Evolutionary conservation across 305 asterid genomes (phyloP).

Genomic region (Fraxinus paxiana): DNA sequence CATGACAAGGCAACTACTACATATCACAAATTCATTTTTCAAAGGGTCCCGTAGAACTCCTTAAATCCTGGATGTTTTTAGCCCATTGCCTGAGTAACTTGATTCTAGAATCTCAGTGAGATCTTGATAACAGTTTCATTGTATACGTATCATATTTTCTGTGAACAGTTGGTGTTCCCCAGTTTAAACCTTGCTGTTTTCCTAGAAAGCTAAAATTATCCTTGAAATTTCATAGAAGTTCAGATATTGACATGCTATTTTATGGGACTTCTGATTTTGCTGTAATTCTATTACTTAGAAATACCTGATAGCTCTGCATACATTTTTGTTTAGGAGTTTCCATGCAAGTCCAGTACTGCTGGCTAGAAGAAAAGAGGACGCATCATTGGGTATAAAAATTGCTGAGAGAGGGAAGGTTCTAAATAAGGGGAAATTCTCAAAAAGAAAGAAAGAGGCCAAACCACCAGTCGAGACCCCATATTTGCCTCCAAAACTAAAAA

Average conservation of each 20-base stretch:
- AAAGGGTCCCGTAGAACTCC: not conserved
- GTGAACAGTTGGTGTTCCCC: not conserved
- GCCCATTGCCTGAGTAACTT: not conserved
- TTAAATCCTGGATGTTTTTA: not conserved
- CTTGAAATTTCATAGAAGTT: conserved; percentile 7
- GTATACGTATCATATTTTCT: not conserved
- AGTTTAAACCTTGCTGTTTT: not conserved
- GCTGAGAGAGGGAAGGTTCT: conserved; percentile 47
- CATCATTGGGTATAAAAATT: conserved; percentile 45
- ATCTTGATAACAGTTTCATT: not conserved
- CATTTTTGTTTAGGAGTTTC: conserved; percentile 47
- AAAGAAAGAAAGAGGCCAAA: conserved; percentile 47
- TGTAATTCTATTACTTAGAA: conserved; percentile 1
- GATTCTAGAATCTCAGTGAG: not conserved
- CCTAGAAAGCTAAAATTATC: not conserved
- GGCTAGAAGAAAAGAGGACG: conserved; percentile 40
- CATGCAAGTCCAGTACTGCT: conserved; percentile 64
- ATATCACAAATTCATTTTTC: not conserved
- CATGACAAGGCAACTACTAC: not conserved
- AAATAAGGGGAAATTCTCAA: conserved; percentile 72
- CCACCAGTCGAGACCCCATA: conserved; percentile 75
- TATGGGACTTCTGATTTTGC: not conserved
- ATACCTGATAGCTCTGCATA: not conserved
- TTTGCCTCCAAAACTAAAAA: conserved; percentile 63
- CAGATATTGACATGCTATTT: conserved; percentile 10